These are phyloP conservation scores for Leccinum griseonigrum DNA, from an alignment of 1,284 basidiomycete genomes.

Conservation along the genomic window DNA sequence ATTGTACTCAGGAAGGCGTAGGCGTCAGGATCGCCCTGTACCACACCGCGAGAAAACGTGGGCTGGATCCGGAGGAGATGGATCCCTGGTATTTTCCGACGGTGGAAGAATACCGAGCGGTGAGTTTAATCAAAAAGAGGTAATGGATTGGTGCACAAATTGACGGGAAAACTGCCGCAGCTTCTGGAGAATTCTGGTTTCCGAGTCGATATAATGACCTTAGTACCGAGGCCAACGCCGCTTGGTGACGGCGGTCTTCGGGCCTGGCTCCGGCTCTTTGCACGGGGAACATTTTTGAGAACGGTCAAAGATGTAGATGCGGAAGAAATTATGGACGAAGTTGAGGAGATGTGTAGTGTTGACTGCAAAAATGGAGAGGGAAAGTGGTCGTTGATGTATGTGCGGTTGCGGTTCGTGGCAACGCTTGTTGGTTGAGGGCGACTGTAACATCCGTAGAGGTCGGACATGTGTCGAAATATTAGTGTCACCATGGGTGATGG, in stretches of 20 bases:
- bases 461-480: conserved; percentile 1
- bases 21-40: conserved; percentile 65
- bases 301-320: conserved; percentile 53
- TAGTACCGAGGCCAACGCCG: conserved; percentile 69
- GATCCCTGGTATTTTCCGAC: conserved; percentile 89
- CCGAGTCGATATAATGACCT: conserved; percentile 49
- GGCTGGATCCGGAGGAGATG: conserved; percentile 52
- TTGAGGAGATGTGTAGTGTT: conserved; percentile 52
- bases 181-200: conserved; percentile 59
- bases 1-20: conserved; percentile 23
- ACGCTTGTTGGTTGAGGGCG: conserved; percentile 27
- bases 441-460: conserved; percentile 9
- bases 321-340: conserved; percentile 61
- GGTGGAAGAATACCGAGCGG: conserved; percentile 58
- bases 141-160: conserved; percentile 1
- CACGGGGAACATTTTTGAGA: conserved; percentile 52
- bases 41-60: conserved; percentile 49
- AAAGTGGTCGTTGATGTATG: conserved; percentile 72
- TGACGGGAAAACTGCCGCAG: conserved; percentile 32
- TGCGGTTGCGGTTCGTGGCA: conserved; percentile 58
- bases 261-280: conserved; percentile 75
- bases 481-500: not conserved
- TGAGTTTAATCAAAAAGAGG: conserved; percentile 28
- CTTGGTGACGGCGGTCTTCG: conserved; percentile 54
- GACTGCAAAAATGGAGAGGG: conserved; percentile 61